Evolutionary conservation across 805 yeast genomes (phyloP), one percentile per base, ranked within the genome.

Genomic region (Candida hispaniensis): DNA sequence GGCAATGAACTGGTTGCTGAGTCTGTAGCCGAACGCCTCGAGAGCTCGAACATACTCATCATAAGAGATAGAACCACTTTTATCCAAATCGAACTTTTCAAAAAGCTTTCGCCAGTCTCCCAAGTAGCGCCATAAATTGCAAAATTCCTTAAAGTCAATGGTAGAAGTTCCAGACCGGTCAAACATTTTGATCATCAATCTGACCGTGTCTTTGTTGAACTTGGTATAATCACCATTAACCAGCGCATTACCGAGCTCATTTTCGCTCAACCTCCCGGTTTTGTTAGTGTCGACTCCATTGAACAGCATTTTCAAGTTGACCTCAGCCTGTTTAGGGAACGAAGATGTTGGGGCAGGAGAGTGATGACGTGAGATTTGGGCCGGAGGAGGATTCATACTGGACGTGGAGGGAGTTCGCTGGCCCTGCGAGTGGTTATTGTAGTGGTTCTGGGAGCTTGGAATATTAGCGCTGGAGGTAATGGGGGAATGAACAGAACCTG

Each of bases 81-180:
- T 59, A 50, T 73, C 69, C n/a, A 60, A 47, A 45, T 78, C 85
- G 30, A 73, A 76, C 45, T 67, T 67, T 33, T 70, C 64, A 46
- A 78, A 77, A 6, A 73, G 59, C 49, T 67, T 72, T 39, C 75
- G 67, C 71, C 81, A 77, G 30, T 77, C 77, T 13, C 71, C 60
- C 26, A 77, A 57, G 45, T 76, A 74, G 47, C 74, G 72, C 81
- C 82, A 75, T 38, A 77, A 57, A 41, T 73, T 72, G 34, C 69
- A 54, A 47, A 77, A 77, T 54, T 77, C 85, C 30, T 65, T 71
- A 43, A 71, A 73, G 28, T 66, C 63, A 9, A 69, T 55, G 2
- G 64, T 54, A 6, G 66, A 60, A 15, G 60, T 60, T 11, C 58
- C 55, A 41, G 66, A 64, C 30, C 66, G 64, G 45, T 74, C 75